phyloP scores from a whole-genome alignment of 176 grass and related monocot species.

The Stipa capillata region DNA sequence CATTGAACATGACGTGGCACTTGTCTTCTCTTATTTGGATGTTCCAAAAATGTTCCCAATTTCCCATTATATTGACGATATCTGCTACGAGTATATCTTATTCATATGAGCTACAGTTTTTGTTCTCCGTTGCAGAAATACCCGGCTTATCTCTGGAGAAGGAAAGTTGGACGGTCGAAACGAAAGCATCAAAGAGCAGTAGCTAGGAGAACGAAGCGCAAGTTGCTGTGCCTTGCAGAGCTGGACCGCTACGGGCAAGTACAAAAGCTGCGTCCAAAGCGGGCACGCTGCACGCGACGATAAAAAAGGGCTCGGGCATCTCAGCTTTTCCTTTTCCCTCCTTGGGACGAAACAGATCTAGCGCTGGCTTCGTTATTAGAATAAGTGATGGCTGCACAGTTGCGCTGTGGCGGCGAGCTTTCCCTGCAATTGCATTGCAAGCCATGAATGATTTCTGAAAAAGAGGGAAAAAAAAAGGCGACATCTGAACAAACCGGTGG shows the following conservation, averaged over 20 bases:
- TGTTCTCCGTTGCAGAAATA: too few relatives aligned
- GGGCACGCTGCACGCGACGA: not conserved
- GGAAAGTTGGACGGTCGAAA: not conserved
- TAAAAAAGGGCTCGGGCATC: not conserved
- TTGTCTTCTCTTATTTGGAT: not conserved
- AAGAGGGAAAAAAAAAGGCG: not conserved
- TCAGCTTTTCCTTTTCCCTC: not conserved
- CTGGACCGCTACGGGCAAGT: not conserved
- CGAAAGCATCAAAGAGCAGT: not conserved
- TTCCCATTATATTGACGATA: not conserved
- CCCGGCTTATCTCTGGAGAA: not conserved
- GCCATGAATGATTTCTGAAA: not conserved
- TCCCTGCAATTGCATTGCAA: not conserved
- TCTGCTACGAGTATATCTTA: not conserved
- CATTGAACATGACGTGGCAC: not conserved
- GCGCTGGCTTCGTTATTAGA: not conserved
- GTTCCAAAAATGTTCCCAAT: too few relatives aligned
- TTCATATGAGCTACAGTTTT: not conserved
- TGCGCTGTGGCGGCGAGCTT: not conserved
- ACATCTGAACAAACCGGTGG: not conserved
- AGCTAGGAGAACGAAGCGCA: not conserved
- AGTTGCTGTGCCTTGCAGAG: not conserved
- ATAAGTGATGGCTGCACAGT: not conserved
- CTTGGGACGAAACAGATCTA: constrained; percentile 1
- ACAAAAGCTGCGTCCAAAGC: not conserved